Evolutionary conservation across 2,329 filamentous ascomycete species (phyloP), one percentile per base, ranked within the genome.

Genomic region (Colletotrichum tofieldiae): DNA sequence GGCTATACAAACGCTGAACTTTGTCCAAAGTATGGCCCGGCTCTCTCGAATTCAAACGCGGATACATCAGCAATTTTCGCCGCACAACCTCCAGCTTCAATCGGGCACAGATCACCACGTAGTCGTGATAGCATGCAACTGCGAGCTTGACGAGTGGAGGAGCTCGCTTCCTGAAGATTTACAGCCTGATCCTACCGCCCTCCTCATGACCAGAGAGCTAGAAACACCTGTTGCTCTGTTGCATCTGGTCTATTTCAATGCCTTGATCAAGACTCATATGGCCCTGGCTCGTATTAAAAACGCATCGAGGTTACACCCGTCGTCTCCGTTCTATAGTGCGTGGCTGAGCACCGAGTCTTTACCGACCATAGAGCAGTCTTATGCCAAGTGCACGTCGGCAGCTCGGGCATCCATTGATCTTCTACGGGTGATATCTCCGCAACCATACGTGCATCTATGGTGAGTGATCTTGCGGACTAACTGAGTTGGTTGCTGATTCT

Each of bases 111-210:
- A 64, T 1, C 59, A 63, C 3, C 58, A 49, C 41, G 37, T 37
- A 51, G 18, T 35, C 2, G 41, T 65, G 11, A 37, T 55, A 18
- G 29, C 51, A 5, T 35, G 55, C 1, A 45, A 14, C 5, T n/a
- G 18, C 35, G 69, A 71, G 43, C 51, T 71, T 37, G 65, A 71
- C 14, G 58, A 49, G 11, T 71, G 69, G 69, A 71, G 43, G 65
- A 12, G 14, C 26, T 16, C 56, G 11, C 45, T 71, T 2, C 69
- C 69, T 1, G 41, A 58, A 23, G 56, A 58, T 12, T 4, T 39
- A 32, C 52, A 65, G 14, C 69, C 69, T 5, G 59, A 62, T 18
- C 23, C 60, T 0, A 26, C 55, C 0, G 58, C 51, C 18, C 39
- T 62, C 1, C 20, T 51, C 6, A 32, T 26, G 8, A 66, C 66